Base-by-base conservation (phyloP, 805 yeast species). In the Kodamaea hsintzibuensis region DNA sequence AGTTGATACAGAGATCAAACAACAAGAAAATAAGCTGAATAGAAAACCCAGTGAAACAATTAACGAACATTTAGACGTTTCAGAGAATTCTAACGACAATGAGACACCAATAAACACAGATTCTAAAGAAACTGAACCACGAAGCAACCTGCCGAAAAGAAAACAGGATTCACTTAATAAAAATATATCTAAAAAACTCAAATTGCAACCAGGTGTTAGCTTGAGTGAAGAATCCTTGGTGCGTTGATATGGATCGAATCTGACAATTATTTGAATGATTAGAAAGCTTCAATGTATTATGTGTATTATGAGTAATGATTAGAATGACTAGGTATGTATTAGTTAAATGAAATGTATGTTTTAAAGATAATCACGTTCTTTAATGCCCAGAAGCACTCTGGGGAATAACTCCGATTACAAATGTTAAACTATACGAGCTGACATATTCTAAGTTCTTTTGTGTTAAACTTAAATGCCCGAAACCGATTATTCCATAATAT, bases 111-210 rank as follows among this genome's bases (percentile, higher is more conserved):
- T 8, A 30, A 30, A 30, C 13, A 30, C 35, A 8, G 35, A 30
- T 8, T 12, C 35, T 12, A 30, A 30, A 30, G 35, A 30, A 30
- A 9, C 35, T 2, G 35, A 40, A 40, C 44, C 25, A 40, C 17
- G 44, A 40, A 40, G 22, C 25, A 40, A 40, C 17, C 44, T 40
- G 46, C 51, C 37, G 19, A 17, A 25, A 18, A 49, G 52, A 27
- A 49, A 42, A 35, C 47, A 19, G 13, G 52, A 49, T 7, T 30
- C 47, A 1, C 47, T 18, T 4, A 27, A 40, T 25, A 27, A 44
- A 16, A 42, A 45, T n/a, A 49, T 42, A 9, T 14, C 52, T 16
- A 49, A 49, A 22, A 49, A 49, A 47, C 39, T 49, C 22, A 49
- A 49, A 33, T 33, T 49, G 47, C 42, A 49, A 33, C 35, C 44